Evolutionary conservation across 768 basidiomycete species (phyloP).

Genomic region (Suillus tomentosus): DNA sequence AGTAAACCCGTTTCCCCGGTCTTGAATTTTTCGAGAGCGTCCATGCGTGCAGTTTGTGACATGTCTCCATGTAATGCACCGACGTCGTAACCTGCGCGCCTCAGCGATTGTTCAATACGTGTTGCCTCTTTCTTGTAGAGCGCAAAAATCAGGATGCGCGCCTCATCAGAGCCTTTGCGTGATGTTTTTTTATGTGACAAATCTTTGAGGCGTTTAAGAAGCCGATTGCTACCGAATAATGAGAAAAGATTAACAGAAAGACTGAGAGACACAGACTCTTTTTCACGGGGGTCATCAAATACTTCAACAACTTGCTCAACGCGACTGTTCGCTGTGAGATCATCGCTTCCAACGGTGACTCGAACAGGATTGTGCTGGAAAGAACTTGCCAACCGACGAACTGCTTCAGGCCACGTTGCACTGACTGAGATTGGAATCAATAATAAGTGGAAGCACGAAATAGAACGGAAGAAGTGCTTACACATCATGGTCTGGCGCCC

Average conservation of each 20-base stretch:
- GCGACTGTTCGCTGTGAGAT: slow-evolving; percentile 89
- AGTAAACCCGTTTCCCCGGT: slow-evolving; percentile 76
- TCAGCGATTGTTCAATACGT: slow-evolving; percentile 81
- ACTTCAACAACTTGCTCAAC: slow-evolving; percentile 95
- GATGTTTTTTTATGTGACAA: slow-evolving; percentile 65
- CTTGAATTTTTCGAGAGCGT: slow-evolving; percentile 86
- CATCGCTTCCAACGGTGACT: slow-evolving; percentile 94
- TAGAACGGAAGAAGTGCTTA: slow-evolving; percentile 42
- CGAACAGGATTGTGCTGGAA: slow-evolving; percentile 86
- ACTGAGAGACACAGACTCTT: slow-evolving; percentile 64
- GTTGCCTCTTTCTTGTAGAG: slow-evolving; percentile 97
- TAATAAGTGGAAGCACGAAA: background rate
- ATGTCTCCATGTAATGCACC: slow-evolving; percentile 90
- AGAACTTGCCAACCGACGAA: slow-evolving; percentile 83
- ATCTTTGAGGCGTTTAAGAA: slow-evolving; percentile 55
- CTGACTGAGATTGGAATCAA: slow-evolving; percentile 59
- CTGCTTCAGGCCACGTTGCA: slow-evolving; percentile 97
- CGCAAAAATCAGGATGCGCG: slow-evolving; percentile 88
- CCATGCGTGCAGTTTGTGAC: slow-evolving; percentile 81
- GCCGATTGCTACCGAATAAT: slow-evolving; percentile 50
- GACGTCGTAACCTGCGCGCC: slow-evolving; percentile 73
- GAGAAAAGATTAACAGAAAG: background rate
- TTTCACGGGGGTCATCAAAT: slow-evolving; percentile 79
- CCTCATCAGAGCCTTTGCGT: slow-evolving; percentile 47
- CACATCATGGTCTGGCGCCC: slow-evolving; percentile 94